Evolutionary conservation across 2,329 filamentous ascomycete species (phyloP).

Genomic region (Cercospora citrullina): DNA sequence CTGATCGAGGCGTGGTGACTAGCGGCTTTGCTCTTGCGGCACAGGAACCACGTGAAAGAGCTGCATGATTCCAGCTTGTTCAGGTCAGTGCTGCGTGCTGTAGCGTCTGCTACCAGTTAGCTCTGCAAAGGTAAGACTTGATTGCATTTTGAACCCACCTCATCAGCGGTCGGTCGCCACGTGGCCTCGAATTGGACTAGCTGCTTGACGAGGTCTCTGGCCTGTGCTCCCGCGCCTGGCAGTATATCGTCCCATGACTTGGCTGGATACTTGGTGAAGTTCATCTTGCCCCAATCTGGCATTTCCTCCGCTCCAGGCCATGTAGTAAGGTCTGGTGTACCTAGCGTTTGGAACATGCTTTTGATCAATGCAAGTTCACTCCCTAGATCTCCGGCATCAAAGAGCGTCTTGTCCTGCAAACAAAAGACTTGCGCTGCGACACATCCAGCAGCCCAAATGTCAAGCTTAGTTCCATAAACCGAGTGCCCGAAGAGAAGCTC

Average conservation of each 20-base stretch:
- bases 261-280: constrained; percentile 73
- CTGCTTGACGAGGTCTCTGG: constrained; percentile 64
- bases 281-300: constrained; percentile 82
- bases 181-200: constrained; percentile 73
- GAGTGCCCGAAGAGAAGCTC: constrained; percentile 85
- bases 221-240: constrained; percentile 57
- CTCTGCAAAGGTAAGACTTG: background rate
- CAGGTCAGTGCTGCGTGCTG: constrained; percentile 4
- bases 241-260: constrained; percentile 71
- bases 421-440: constrained; percentile 75
- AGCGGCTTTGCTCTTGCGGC: background rate
- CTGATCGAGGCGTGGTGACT: background rate
- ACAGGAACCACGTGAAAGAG: background rate
- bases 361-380: constrained; percentile 88
- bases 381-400: constrained; percentile 85
- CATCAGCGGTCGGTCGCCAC: constrained; percentile 64
- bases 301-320: constrained; percentile 78
- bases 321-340: constrained; percentile 73
- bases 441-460: constrained; percentile 87
- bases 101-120: constrained; percentile 5
- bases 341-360: constrained; percentile 88
- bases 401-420: constrained; percentile 62
- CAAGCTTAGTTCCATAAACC: constrained; percentile 69
- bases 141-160: constrained; percentile 46
- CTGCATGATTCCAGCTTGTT: background rate